Evolutionary conservation across 2,329 filamentous ascomycete species (phyloP), one percentile per base, ranked within the genome.

Genomic region (Verticillium isaacii): DNA sequence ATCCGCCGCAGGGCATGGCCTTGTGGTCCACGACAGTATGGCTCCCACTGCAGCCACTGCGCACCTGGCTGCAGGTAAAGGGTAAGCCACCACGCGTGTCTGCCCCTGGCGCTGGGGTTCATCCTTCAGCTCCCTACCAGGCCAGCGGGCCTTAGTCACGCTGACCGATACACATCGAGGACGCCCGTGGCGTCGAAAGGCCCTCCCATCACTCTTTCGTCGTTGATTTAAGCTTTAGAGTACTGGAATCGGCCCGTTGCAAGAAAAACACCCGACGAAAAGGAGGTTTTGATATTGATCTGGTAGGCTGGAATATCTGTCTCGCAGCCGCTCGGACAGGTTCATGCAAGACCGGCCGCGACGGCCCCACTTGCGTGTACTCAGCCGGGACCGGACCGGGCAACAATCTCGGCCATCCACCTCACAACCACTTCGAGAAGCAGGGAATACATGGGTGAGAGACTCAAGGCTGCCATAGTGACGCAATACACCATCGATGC

Each of bases 191-290:
- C 45, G 34, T 11, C 15, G 41, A 32, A n/a, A 19, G 37, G 32
- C 37, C 56, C 25, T 15, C 8, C 12, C 23, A 59, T 39, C 41
- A 7, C 50, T 17, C 23, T 15, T 8, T 57, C 14, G 59, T 23
- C 25, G 60, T 61, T 19, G 17, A 17, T 56, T 59, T 41, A 57
- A 59, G 60, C 56, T 56, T 63, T 61, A 50, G 19, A 56, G 55
- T 50, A 23, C 19, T 50, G 23, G 2, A 50, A 50, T 50, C 45
- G 45, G 45, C 45, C 45, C 45, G 45, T 50, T 50, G 23, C n/a
- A 19, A 50, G n/a, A 50, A 7, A 50, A 50, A 50, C n/a, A 14
- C 19, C 45, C 45, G 45, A 50, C 11, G 45, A 50, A 29, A 29
- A 23, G 45, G 45, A 50, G 45, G 45, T 50, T 50, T 23, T 50